Evolutionary conservation across 805 yeast genomes (phyloP).

Genomic region (Cyberlindnera galapagoensis): DNA sequence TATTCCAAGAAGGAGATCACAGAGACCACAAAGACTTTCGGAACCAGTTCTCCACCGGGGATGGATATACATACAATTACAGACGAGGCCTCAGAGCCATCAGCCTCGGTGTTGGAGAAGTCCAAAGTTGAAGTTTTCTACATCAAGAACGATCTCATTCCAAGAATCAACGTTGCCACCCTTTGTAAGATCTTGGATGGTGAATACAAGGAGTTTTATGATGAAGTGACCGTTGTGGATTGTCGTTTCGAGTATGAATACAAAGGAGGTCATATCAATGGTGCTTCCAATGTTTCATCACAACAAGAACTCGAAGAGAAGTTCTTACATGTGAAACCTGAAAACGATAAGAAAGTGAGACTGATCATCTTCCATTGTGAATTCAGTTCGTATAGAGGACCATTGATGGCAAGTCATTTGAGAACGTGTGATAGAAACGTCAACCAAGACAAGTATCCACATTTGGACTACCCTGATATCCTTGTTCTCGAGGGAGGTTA

Average conservation of each 20-base stretch:
- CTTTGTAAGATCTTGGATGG: conserved; percentile 55
- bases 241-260: conserved; percentile 92
- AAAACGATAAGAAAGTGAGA: conserved; percentile 26
- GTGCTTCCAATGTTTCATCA: conserved; percentile 72
- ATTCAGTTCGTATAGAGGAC: conserved; percentile 90
- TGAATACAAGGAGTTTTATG: conserved; percentile 36
- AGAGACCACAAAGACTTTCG: conserved; percentile 28
- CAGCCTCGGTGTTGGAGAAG: conserved; percentile 18
- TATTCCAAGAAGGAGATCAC: conserved; percentile 46
- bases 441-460: conserved; percentile 74
- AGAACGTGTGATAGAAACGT: conserved; percentile 74
- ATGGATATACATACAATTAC: conserved; percentile 6
- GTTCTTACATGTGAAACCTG: conserved; percentile 30
- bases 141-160: conserved; percentile 54
- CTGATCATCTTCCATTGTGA: conserved; percentile 90
- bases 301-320: conserved; percentile 59
- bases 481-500: conserved; percentile 90
- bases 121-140: conserved; percentile 36
- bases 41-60: conserved; percentile 18
- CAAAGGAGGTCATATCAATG: conserved; percentile 85
- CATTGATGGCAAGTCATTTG: conserved; percentile 81
- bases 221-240: conserved; percentile 54
- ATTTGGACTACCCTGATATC: conserved; percentile 80
- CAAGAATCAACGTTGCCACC: conserved; percentile 57
- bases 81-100: conserved; percentile 7